Percentiles rank a stretch among this genome's conserved stretches.
Conservation (phyloP, 2,329 filamentous ascomycete species). For the Didymosphaeria variabile region DNA sequence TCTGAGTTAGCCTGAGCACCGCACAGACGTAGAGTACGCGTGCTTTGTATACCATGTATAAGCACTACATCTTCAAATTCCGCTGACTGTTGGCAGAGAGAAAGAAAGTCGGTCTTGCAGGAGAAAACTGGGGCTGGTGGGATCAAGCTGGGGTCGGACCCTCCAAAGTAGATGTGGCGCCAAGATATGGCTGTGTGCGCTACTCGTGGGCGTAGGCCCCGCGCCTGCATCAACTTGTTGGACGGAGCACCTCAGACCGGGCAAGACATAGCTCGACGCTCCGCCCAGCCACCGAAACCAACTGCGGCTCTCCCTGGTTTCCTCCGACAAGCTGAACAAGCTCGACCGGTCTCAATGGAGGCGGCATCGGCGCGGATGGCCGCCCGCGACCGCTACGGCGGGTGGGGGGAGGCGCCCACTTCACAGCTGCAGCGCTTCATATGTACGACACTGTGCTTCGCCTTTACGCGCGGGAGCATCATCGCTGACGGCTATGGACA, state of each 20-base stretch:
- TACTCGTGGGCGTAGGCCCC: background rate
- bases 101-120: no score
- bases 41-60: no score
- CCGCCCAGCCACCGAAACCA: background rate
- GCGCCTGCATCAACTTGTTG: background rate
- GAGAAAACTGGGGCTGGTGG: background rate
- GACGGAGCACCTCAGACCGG: background rate
- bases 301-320: background rate
- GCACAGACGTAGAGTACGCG: no score
- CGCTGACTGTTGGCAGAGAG: no score
- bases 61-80: no score
- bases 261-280: background rate
- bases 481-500: slow-evolving; percentile 39
- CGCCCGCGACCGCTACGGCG: slow-evolving; percentile 90
- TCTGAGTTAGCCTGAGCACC: no score
- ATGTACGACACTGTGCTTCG: slow-evolving; percentile 55
- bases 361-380: slow-evolving; percentile 95
- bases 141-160: background rate
- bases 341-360: slow-evolving; percentile 68
- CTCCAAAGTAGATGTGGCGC: background rate
- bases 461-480: background rate
- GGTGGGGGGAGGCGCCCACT: slow-evolving; percentile 77
- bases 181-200: slow-evolving; percentile 10
- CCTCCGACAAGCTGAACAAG: slow-evolving; percentile 5
- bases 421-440: slow-evolving; percentile 96